A percentile compares a stretch with the other conserved stretches of the same genome.
phyloP scores from a whole-genome alignment of 306 rosid genomes.

The Vigna trinervia region DNA sequence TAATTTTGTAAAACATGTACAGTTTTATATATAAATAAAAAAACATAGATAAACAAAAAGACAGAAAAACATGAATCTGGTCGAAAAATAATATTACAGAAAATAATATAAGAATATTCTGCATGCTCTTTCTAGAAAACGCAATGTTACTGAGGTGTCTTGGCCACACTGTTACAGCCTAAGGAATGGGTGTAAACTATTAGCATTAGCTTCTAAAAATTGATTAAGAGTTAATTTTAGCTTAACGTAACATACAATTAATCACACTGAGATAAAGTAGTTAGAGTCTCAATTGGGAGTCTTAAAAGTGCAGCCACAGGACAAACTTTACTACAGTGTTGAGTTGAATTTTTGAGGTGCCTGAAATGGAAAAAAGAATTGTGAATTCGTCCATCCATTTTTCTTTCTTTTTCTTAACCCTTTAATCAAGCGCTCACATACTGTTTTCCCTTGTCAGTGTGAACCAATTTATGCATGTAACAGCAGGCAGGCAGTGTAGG shows the following conservation, averaged over 20 bases:
- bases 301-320: too few species aligned
- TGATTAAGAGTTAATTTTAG: not conserved
- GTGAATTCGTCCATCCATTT: not conserved
- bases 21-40: not conserved
- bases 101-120: not conserved
- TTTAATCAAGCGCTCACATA: not conserved
- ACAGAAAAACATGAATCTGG: not conserved
- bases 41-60: not conserved
- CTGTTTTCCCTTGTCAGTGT: not conserved
- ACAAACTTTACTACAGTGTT: too few species aligned
- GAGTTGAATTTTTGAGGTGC: too few species aligned
- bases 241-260: too few species aligned
- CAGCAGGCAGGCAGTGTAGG: not conserved
- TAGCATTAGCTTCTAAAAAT: not conserved
- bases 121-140: not conserved
- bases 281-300: too few species aligned
- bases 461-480: not conserved
- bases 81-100: not conserved
- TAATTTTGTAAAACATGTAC: not conserved
- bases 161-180: not conserved
- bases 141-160: not conserved
- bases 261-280: too few species aligned
- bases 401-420: slow-evolving; percentile 2
- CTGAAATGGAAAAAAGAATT: too few species aligned
- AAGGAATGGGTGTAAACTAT: not conserved